These are phyloP conservation scores for Psilocybe subaeruginosa DNA, from an alignment of 768 basidiomycete species.

Conservation along the genomic window DNA sequence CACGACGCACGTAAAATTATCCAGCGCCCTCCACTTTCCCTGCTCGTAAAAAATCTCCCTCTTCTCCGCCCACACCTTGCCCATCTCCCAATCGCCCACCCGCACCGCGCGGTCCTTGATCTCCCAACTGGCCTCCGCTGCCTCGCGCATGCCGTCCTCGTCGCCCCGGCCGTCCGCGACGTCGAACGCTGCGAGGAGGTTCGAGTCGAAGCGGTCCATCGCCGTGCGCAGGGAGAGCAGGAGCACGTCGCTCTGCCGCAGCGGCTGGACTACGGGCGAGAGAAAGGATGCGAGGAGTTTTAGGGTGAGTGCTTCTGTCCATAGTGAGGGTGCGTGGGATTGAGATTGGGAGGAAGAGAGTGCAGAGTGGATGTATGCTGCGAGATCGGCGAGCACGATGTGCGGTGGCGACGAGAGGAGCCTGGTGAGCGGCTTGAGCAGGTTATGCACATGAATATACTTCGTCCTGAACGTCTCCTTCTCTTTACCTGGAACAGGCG, in stretches of 20 bases:
- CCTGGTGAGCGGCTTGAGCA: constrained; percentile 63
- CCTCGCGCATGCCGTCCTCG: constrained; percentile 78
- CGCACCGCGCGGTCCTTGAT: constrained; percentile 74
- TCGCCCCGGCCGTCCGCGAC: constrained; percentile 75
- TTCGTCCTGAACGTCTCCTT: constrained; percentile 50
- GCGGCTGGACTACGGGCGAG: constrained; percentile 69
- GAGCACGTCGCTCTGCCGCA: constrained; percentile 66
- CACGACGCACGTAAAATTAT: constrained; percentile 74
- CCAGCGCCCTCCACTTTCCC: constrained; percentile 75
- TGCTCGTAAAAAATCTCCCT: constrained; percentile 91
- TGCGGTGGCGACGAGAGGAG: constrained; percentile 68
- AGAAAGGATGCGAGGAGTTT: constrained; percentile 77
- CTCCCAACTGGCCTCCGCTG: constrained; percentile 85
- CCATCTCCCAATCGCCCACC: constrained; percentile 94
- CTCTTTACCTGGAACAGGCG: neutral
- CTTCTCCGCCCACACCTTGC: constrained; percentile 95
- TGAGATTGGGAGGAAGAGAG: neutral
- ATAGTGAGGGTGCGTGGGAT: neutral
- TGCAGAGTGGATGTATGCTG: constrained; percentile 23
- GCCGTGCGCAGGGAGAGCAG: constrained; percentile 71
- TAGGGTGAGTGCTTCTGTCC: constrained; percentile 65
- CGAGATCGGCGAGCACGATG: constrained; percentile 63
- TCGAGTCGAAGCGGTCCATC: constrained; percentile 88
- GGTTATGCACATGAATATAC: constrained; percentile 66
- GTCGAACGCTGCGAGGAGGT: constrained; percentile 87